Base-by-base conservation (phyloP, 2,329 filamentous ascomycete species). In the Microdochium trichocladiopsis region DNA sequence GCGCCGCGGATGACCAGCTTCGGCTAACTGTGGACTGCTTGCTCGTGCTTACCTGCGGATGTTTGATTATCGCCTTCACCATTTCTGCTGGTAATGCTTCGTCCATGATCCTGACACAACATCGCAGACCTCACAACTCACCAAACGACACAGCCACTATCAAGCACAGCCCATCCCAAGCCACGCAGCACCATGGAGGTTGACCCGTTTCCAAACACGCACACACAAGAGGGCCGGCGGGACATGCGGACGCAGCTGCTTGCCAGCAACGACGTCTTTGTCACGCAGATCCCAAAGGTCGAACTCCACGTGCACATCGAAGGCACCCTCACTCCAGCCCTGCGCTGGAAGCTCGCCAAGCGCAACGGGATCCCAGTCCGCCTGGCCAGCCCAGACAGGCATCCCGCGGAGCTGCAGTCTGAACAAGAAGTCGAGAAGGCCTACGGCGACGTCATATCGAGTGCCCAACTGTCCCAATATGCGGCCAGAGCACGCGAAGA, bases 251-350 rank as follows among this genome's bases (percentile, higher is more conserved):
- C 41, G 3, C 16, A 21, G 41, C 41, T 45, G 6, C 41, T 45
- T 9, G 41, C 41, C 12, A 12, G 21, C 41, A 45, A 22, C 41
- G 41, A 45, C 21, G 41, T 4, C n/a, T 45, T 45, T 12, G 18
- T 45, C 41, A 22, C n/a, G 14, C 16, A 45, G 18, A 45, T 74
- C 1, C 72, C 73, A 5, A 75, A 75, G 51, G 67, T 74, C 23
- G 73, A 76, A 56, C 69, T 75, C 6, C 73, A 76, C 56, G 53
- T 76, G 22, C 72, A 76, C 58, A 72, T 76, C 49, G 73, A 76
- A 63, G 73, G 73, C 6, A 73, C 69, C 2, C 59, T 75, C n/a
- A 67, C 63, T 1, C 69, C 72, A 0, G 58, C 64, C 18, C 60
- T 75, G 2, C 64, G 67, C 50, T 75, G 71, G 71, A 66, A 66